Evolutionary conservation across 768 basidiomycete genomes (phyloP), one percentile per base, ranked within the genome.

Genomic region (Omphalotus guepiniiformis): DNA sequence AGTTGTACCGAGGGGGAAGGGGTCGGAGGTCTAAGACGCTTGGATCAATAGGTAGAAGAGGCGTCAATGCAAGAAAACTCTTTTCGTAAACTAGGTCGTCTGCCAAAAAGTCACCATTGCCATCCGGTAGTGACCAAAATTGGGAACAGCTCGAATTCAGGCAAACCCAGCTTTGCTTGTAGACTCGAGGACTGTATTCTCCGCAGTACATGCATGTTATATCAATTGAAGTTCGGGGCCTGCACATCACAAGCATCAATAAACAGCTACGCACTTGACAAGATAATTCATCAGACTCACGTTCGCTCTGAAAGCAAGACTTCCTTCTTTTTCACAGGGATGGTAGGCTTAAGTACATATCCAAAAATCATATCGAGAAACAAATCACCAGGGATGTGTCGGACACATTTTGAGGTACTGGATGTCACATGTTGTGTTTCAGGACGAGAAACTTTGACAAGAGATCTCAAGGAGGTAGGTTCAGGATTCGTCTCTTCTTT

Each of bases 161-260:
- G 58, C 88, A 90, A 53, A 76, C 77, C 80, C 83, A 82, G 2
- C 67, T 72, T 50, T 70, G 61, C 16, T 57, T 45, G 52, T 83
- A 91, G 19, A 90, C 71, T 35, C 66, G 63, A 0, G 77, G 78
- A 25, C 79, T 82, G 3, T 49, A 39, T 15, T 62, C 53, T 1
- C 46, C 48, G 55, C 88, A 90, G 4, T 15, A 9, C 1, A 39
- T 13, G 57, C 85, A 88, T 39, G 26, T 47, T 23, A 27, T 36
- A 50, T 62, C 64, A 3, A n/a, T n/a, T n/a, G n/a, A n/a, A n/a
- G n/a, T n/a, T 62, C 39, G 21, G 49, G 16, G 1, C 47, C 49
- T 19, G 55, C 50, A n/a, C n/a, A n/a, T n/a, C n/a, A n/a, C n/a
- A n/a, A n/a, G n/a, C n/a, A n/a, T n/a, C n/a, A n/a, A n/a, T n/a